phyloP scores from a whole-genome alignment of 2,329 filamentous ascomycete genomes.

The Ceratocystis cacaofunesta region DNA sequence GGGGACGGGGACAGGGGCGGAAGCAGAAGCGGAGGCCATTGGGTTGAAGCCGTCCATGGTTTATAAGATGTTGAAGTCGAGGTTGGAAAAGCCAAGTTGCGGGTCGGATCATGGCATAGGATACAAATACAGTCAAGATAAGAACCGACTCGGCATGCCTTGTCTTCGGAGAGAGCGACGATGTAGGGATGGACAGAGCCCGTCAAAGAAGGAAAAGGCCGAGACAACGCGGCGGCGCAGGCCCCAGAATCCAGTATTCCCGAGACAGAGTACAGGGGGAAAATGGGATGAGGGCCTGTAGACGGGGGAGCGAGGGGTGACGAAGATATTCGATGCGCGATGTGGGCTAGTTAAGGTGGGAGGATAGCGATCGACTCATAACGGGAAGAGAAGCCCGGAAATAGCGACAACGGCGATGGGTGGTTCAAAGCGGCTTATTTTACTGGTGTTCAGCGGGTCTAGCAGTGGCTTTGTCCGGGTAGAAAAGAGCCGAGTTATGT shows the following conservation, averaged over 20 bases:
- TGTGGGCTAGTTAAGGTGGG: background rate
- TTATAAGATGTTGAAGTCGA: background rate
- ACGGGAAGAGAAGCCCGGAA: too few relatives aligned
- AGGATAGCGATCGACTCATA: too few relatives aligned
- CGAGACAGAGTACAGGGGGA: background rate
- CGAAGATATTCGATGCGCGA: background rate
- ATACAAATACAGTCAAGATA: background rate
- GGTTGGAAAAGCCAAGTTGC: background rate
- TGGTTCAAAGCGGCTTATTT: too few relatives aligned
- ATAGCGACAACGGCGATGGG: background rate
- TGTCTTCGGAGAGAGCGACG: background rate
- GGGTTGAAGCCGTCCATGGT: constrained; percentile 14
- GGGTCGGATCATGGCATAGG: background rate
- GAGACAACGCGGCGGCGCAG: background rate
- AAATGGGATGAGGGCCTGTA: background rate
- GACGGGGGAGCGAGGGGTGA: background rate
- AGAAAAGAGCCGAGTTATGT: background rate
- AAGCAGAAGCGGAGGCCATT: background rate
- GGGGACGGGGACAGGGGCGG: background rate
- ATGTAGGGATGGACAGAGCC: background rate
- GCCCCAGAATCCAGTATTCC: background rate
- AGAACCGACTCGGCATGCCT: background rate
- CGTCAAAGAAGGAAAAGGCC: background rate
- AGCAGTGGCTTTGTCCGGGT: background rate
- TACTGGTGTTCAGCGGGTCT: background rate